Evolutionary conservation across 257 asterid genomes (phyloP), one percentile per base, ranked within the genome.

Genomic region (Ocimum tenuiflorum): DNA sequence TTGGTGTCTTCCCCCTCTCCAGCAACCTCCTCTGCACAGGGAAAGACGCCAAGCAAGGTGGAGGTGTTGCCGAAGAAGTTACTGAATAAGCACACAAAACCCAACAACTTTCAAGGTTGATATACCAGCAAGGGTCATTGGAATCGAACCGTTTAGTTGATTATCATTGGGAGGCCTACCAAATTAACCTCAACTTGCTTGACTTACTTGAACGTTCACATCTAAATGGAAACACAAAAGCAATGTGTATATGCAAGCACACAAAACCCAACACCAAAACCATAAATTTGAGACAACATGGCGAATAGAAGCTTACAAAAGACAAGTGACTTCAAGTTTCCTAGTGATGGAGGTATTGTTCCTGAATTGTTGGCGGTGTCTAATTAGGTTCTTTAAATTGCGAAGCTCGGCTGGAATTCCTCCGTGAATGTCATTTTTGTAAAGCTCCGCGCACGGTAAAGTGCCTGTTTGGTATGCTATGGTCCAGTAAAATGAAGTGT

Each of bases 321-420:
- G 35, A 89, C 96, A 4, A 91, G 96, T 60, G 80, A 76, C 66
- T 91, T 85, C 85, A 91, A 77, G 33, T 85, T 83, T 63, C 91
- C 98, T 65, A 91, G 76, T 29, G 96, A 81, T 31, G 80, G 67
- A 23, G 98, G 98, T 68, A 91, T 77, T 35, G 64, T 69, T 51
- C 98, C 97, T 7, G 97, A 76, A 41, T 89, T 73, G 63, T 91
- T 91, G 75, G 89, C 89, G 95, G 89, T 87, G 78, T 91, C 98
- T 91, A 57, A 89, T 87, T 67, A 91, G 79, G 86, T 77, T 85
- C 84, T 85, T 91, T 85, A 91, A 77, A 70, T 80, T 80, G 27
- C 98, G 96, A 18, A 91, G 84, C 82, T 91, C 98, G 18, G 79
- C 68, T 9, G 98, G 98, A 75, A 91, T 85, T 48, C 75, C 60